Conservation (phyloP, 345 rosid genomes). For the Euclidium syriacum region DNA sequence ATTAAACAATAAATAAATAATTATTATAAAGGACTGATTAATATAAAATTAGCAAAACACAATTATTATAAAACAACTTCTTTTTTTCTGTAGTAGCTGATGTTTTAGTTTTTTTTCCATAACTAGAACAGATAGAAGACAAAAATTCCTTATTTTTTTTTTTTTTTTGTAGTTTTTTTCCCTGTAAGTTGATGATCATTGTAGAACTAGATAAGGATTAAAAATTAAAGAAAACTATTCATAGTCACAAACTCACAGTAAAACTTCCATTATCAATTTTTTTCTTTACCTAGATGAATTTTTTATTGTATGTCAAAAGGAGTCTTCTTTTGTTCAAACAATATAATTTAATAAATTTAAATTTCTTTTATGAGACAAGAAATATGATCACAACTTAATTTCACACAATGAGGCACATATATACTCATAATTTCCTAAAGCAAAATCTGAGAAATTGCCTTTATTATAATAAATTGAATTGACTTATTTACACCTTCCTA, state of each 20-base stretch:
- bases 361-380: not conserved
- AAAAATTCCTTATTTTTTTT: no score
- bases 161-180: no score
- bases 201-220: not conserved
- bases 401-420: no score
- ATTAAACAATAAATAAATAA: not conserved
- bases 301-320: not conserved
- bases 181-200: no score
- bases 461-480: not conserved
- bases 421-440: no score
- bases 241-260: not conserved
- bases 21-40: no score
- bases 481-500: conserved; percentile 11
- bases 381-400: not conserved
- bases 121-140: no score
- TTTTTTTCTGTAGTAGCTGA: no score
- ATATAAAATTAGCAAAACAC: no score
- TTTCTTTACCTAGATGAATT: not conserved
- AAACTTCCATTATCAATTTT: not conserved
- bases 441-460: not conserved
- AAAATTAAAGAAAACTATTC: not conserved
- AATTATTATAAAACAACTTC: no score
- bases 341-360: not conserved
- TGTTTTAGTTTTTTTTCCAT: no score
- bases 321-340: not conserved